Percentiles rank a stretch among this genome's conserved stretches.
Conservation (phyloP, 108 stramenopile genomes). For the Mayamaea pseudoterrestris region DNA sequence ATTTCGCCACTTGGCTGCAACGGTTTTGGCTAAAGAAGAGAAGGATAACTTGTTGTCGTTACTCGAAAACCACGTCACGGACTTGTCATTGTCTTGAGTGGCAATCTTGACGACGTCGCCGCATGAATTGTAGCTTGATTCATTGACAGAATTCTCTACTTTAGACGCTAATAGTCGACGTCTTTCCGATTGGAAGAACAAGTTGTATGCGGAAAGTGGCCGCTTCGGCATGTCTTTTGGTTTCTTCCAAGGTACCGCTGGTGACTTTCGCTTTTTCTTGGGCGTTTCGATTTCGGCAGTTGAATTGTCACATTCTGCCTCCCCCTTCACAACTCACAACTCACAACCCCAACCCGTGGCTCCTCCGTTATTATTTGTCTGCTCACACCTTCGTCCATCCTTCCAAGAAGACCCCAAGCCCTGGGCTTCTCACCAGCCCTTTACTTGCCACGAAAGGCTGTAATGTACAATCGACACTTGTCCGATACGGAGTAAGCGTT, state of each 20-base stretch:
- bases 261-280: slow-evolving; percentile 7
- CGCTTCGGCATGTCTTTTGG: slow-evolving; percentile 42
- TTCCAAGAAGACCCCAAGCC: too few relatives aligned
- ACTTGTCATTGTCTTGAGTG: not conserved
- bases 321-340: too few relatives aligned
- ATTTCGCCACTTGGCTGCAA: slow-evolving; percentile 47
- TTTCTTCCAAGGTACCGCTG: slow-evolving; percentile 30
- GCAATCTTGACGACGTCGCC: not conserved
- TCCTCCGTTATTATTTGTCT: too few relatives aligned
- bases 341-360: too few relatives aligned
- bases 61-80: not conserved
- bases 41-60: slow-evolving; percentile 22
- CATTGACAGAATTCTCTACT: not conserved
- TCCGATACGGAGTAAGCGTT: too few relatives aligned
- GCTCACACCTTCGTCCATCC: too few relatives aligned
- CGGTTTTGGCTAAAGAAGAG: slow-evolving; percentile 47
- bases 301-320: too few relatives aligned
- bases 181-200: slow-evolving; percentile 39
- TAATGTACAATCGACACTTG: too few relatives aligned
- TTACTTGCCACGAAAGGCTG: too few relatives aligned
- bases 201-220: slow-evolving; percentile 37
- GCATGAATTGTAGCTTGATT: not conserved
- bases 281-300: too few relatives aligned
- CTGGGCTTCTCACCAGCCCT: too few relatives aligned
- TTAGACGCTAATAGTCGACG: not conserved